A percentile compares a stretch with the other conserved stretches of the same genome.
Evolutionary conservation across 805 yeast species (phyloP).

Genomic region (Candida hispaniensis): DNA sequence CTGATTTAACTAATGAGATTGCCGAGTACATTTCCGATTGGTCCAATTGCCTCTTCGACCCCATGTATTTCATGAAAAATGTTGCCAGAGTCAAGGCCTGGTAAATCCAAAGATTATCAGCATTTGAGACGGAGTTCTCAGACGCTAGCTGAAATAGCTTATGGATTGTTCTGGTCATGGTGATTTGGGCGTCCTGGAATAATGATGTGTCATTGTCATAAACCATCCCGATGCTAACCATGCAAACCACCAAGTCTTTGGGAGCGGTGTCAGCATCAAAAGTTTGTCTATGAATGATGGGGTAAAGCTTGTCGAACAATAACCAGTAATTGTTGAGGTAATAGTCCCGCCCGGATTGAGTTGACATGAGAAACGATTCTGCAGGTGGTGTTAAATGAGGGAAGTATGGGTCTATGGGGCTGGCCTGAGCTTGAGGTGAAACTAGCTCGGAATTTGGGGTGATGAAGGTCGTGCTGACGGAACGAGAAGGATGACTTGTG

Average conservation of each 20-base stretch:
- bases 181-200: constrained; percentile 23
- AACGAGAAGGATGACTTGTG: too few species aligned
- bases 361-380: constrained; percentile 10
- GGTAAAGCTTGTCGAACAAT: constrained; percentile 31
- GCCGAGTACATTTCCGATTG: constrained; percentile 22
- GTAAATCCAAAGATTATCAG: constrained; percentile 24
- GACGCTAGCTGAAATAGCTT: constrained; percentile 4
- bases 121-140: constrained; percentile 1
- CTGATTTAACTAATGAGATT: constrained; percentile 9
- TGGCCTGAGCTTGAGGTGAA: too few species aligned
- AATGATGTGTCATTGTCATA: constrained; percentile 22
- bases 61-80: constrained; percentile 26
- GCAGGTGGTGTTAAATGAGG: constrained; percentile 12
- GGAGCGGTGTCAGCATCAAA: constrained; percentile 23
- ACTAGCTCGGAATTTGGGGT: too few species aligned
- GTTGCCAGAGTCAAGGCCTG: constrained; percentile 25
- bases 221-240: constrained; percentile 28
- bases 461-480: too few species aligned
- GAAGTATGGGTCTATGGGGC: too few species aligned
- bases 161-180: constrained; percentile 18
- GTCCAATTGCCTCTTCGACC: constrained; percentile 25
- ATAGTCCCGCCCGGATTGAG: constrained; percentile 1
- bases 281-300: constrained; percentile 33
- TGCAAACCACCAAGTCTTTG: constrained; percentile 23
- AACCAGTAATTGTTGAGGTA: constrained; percentile 31